Base-by-base conservation (phyloP, 495 filamentous ascomycete genomes). In the Aspergillus carlsbadensis region DNA sequence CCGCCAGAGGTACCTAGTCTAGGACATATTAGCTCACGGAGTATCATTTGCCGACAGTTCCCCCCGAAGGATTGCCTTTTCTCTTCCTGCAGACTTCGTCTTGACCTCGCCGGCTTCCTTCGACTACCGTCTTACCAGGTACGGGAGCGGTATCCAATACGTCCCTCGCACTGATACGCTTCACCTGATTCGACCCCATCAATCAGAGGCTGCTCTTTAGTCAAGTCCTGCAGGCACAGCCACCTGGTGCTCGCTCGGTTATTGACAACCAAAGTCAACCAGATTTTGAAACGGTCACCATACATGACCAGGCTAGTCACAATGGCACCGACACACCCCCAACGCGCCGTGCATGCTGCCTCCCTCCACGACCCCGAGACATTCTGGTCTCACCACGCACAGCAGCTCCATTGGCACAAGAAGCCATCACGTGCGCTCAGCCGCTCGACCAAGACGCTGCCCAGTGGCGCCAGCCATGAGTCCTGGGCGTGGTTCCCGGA, bases 401-500 rank as follows among this genome's bases (percentile, higher is more conserved):
- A 76, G 13, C 80, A 87, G 14, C 75, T 97, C 8, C 76, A 88
- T 66, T 97, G 92, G 92, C 87, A 93, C 74, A 84, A 81, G 57
- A 76, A 80, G 26, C 90, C 90, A 2, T 78, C 75, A 14, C 63
- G 64, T 36, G 64, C 42, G 11, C 47, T 61, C 48, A 41, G 52
- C 8, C 76, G 61, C 8, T 65, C 63, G n/a, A 76, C 69, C 10
- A 83, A 82, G 54, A 75, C 67, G 6, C 72, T 86, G 2, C 56
- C 72, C 26, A 78, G 71, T 53, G 81, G 79, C 6, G 64, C 64
- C 44, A 65, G 60, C 26, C 79, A 87, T 60, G 68, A 74, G 22
- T 73, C 87, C 63, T 96, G 91, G 89, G 81, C 82, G 29, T 97
- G 91, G 92, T 97, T 96, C 60, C 84, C 90, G 0, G 89, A 83